phyloP scores from a whole-genome alignment of 306 rosid species.

The Quercus robur region DNA sequence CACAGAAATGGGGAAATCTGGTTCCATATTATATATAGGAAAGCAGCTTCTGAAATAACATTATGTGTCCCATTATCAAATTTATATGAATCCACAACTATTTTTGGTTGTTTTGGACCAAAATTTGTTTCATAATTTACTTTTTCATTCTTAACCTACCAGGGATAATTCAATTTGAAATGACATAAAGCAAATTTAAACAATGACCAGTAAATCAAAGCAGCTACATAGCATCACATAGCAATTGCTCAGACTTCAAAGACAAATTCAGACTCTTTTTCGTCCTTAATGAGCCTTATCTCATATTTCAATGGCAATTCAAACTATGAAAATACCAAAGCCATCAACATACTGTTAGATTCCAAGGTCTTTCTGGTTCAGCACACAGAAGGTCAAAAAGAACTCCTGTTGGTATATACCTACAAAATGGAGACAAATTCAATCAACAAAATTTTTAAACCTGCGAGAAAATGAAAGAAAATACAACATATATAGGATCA shows the following conservation, averaged over 20 bases:
- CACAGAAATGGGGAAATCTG: background rate
- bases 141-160: background rate
- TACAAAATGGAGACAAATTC: conserved; percentile 16
- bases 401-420: conserved; percentile 95
- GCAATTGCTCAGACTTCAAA: background rate
- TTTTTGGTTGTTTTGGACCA: background rate
- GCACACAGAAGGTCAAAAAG: conserved; percentile 90
- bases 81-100: background rate
- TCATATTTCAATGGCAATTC: background rate
- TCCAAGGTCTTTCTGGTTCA: conserved; percentile 97
- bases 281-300: background rate
- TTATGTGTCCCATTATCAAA: background rate
- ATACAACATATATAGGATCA: background rate
- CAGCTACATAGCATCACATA: background rate
- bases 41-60: background rate
- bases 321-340: background rate
- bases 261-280: background rate
- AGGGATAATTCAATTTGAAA: background rate
- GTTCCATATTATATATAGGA: background rate
- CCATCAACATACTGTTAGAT: conserved; percentile 52
- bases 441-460: background rate
- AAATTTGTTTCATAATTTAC: background rate
- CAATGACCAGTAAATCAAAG: background rate
- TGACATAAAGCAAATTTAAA: background rate
- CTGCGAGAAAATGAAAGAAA: background rate